phyloP scores from a whole-genome alignment of 2,329 filamentous ascomycete species.

The Triangularia verruculosa region DNA sequence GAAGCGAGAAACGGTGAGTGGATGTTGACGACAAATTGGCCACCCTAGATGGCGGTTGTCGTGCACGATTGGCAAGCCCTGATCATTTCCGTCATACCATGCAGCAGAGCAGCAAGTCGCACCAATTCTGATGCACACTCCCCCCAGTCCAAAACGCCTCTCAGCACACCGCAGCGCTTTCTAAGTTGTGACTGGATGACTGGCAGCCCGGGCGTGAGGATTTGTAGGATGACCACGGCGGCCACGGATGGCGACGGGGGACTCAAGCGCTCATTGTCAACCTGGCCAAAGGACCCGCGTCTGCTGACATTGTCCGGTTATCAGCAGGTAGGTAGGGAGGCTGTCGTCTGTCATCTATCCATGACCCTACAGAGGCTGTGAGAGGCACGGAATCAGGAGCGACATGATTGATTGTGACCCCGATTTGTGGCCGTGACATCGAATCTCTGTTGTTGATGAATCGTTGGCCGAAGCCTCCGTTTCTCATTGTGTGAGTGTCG shows the following conservation, averaged over 20 bases:
- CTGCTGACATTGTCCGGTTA: not conserved
- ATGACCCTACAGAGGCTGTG: no score
- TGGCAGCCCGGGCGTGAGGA: constrained; percentile 1
- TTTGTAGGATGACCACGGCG: constrained; percentile 2
- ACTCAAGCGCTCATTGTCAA: not conserved
- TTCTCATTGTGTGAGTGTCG: not conserved
- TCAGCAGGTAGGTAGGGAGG: no score
- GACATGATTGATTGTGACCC: not conserved
- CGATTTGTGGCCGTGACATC: no score
- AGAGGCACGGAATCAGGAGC: not conserved
- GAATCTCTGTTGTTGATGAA: not conserved
- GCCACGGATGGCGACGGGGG: not conserved
- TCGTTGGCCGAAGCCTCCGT: not conserved
- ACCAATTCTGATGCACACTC: constrained; percentile 22
- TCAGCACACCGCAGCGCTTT: constrained; percentile 1
- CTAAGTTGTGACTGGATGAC: not conserved
- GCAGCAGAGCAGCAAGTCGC: constrained; percentile 11
- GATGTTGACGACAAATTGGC: constrained; percentile 21
- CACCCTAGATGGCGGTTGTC: constrained; percentile 13
- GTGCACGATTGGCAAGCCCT: constrained; percentile 20
- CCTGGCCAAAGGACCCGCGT: not conserved
- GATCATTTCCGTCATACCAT: constrained; percentile 27
- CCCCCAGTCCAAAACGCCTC: constrained; percentile 9
- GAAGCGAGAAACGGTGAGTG: constrained; percentile 1
- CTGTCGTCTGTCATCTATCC: no score